Base-by-base conservation (phyloP, 352 stramenopile genomes). In the Globisporangium uncinulatum region DNA sequence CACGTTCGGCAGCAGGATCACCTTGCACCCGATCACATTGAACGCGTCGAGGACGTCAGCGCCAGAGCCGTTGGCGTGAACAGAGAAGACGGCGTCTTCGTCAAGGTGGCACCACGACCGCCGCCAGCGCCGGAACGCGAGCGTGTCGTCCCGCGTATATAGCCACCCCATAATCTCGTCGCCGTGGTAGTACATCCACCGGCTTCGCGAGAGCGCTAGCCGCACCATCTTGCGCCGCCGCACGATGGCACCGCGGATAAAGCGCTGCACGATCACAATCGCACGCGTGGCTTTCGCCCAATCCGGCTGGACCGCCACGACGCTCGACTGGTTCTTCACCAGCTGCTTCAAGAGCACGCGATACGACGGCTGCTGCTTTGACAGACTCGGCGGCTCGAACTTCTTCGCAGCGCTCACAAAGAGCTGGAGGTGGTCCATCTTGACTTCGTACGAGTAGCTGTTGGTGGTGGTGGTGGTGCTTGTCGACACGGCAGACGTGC, bases 111-210 rank as follows among this genome's bases (percentile, higher is more conserved):
- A 94, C 83, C 83, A 95, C 9, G 73, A 84, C 15, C 86, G 77
- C 51, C 81, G 76, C 86, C 86, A 95, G 24, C 86, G 72, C 57
- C 77, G 78, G 59, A 95, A 95, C 21, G 86, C 81, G 10, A 95
- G 73, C 14, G 79, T 88, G 42, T 94, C 83, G 44, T 94, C 86
- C 62, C 84, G 58, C 7, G 73, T 87, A 59, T 87, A 95, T 32
- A 95, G 58, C 86, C 86, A 95, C 2, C 86, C 83, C 74, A 91
- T 89, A 51, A 77, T 73, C 37, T 88, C 79, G 29, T 74, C 75
- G 3, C 71, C 69, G 73, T 80, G 57, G 51, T 78, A 83, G 34
- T 79, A 75, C 56, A 76, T 59, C 71, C 71, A 93, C 11, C 75
- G 72, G 61, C 70, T 79, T 56, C 70, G 74, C 20, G 76, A 57